Evolutionary conservation across 1,139 yeast genomes (phyloP), one percentile per base, ranked within the genome.

Genomic region (Sugiyamaella novakii): DNA sequence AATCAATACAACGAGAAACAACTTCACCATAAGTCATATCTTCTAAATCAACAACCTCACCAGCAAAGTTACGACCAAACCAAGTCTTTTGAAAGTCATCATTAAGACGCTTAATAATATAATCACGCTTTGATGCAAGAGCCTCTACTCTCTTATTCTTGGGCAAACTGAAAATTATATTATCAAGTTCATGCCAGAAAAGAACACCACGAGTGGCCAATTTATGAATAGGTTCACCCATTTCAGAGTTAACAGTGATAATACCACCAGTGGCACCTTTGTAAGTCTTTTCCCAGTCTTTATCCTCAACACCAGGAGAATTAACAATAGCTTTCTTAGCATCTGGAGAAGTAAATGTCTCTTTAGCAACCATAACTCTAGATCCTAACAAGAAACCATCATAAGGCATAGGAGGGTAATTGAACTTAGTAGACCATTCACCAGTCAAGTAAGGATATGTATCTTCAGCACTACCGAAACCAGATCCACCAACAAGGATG

Each of bases 141-240:
- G 94, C 91, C 46, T 86, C 95, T 49, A 86, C 74, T 58, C 94
- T 74, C 74, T 92, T 92, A 70, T 81, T 81, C 77, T 91, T 89
- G 66, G 98, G 97, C 68, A 89, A 78, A 63, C 80, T 78, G 78
- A 92, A 92, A 61, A 92, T 81, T 44, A 96, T 87, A 60, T 88
- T 94, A 71, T 92, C 99, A 74, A 92, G 77, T 72, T 92, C 98
- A 43, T 66, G 67, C 99, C 99, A 92, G 68, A 92, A 81, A 71
- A 87, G 69, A 55, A 92, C 98, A 77, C 97, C 98, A 71, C 98
- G 86, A 51, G 99, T 92, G 34, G 98, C 98, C 63, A 92, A 80
- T 76, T 92, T 92, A 74, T 92, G 99, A 66, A 92, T 92, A 65
- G 98, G 98, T 75, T 92, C 98, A 68, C 99, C 98, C 98, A 92